Evolutionary conservation across 2,329 filamentous ascomycete species (phyloP).

Genomic region (Hypoxylon sp.): DNA sequence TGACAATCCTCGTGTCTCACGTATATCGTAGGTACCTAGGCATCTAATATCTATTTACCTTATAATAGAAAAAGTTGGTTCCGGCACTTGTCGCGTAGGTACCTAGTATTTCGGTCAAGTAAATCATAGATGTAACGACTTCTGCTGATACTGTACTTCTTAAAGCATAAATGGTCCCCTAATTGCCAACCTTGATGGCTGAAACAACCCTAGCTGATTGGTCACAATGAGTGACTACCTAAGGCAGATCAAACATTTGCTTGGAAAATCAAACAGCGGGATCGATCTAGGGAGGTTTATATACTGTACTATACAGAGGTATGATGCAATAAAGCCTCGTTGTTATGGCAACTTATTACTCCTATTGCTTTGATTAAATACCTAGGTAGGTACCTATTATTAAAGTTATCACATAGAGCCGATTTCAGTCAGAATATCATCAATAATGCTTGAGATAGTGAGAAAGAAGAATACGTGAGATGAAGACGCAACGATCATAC

Average conservation of each 20-base stretch:
- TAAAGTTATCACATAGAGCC: background rate
- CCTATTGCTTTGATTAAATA: background rate
- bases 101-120: no score
- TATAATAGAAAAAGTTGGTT: no score
- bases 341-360: background rate
- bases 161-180: slow-evolving; percentile 4
- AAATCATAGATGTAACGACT: background rate
- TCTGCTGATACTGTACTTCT: background rate
- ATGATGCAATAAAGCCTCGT: slow-evolving; percentile 14
- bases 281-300: background rate
- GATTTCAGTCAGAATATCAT: slow-evolving; percentile 3
- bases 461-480: slow-evolving; percentile 21
- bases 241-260: slow-evolving; percentile 29
- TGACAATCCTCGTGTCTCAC: background rate
- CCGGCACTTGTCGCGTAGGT: no score
- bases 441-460: slow-evolving; percentile 1
- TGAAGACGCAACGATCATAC: slow-evolving; percentile 14
- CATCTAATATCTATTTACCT: no score
- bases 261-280: slow-evolving; percentile 26
- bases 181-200: background rate
- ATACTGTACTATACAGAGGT: background rate
- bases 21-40: background rate
- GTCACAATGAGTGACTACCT: slow-evolving; percentile 11
- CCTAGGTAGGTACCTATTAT: no score
- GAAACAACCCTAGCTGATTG: slow-evolving; percentile 23